Evolutionary conservation across 1,284 basidiomycete genomes (phyloP), one percentile per base, ranked within the genome.

Genomic region (Ganoderma sinense): DNA sequence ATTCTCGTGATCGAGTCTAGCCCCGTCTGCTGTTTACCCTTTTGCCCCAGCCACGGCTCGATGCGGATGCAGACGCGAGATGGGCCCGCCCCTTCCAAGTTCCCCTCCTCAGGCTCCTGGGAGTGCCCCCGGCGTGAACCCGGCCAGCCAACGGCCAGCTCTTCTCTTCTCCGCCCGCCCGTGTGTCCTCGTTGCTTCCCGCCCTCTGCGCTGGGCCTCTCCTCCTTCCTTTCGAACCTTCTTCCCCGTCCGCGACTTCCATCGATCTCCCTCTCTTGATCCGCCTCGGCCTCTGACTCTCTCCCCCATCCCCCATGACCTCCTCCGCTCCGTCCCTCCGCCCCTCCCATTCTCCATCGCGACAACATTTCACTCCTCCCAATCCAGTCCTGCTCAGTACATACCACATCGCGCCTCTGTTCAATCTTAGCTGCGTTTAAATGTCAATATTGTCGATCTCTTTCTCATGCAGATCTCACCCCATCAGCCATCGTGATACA

Each of bases 191-290:
- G 48, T 41, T 20, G 36, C 59, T 51, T 56, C 40, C 23, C 26
- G 29, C 39, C 62, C 31, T 55, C 51, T n/a, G 13, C 56, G 29
- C 48, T 41, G 39, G 39, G n/a, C 33, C 55, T n/a, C 59, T 53
- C 20, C 58, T 43, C 11, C 13, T 70, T 69, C 69, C 65, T 66
- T 41, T 41, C 45, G 71, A 72, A 70, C 65, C 14, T 70, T 72
- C 71, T 64, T 62, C 59, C 48, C 64, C 65, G 67, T 64, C 71
- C 66, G 43, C 69, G 66, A 69, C 67, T 29, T 48, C 43, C 68
- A 72, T 72, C 71, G 68, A 72, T 72, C 71, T 67, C 66, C 55
- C 65, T 64, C 62, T 64, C 41, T 68, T 72, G 71, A 70, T 72
- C 69, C 71, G 71, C 61, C 43, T 53, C 48, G 23, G 48, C 48